These are phyloP conservation scores for Aurantiochytrium sp. DNA, from an alignment of 108 stramenopile genomes.

Conservation along the genomic window DNA sequence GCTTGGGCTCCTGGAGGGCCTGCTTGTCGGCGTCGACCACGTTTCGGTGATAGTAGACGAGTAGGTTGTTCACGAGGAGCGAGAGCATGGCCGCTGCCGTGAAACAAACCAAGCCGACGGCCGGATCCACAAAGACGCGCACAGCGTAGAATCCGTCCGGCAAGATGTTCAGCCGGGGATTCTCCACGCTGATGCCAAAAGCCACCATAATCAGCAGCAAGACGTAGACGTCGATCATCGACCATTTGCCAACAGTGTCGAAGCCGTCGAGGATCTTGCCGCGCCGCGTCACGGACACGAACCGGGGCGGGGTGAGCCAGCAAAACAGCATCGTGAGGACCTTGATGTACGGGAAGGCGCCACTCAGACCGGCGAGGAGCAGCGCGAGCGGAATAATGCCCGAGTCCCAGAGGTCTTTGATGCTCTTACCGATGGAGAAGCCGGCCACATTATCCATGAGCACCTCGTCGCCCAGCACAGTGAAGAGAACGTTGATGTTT, in stretches of 20 bases:
- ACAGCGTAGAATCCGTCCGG: neutral
- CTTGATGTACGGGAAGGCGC: slow-evolving; percentile 17
- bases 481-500: neutral
- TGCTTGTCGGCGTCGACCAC: neutral
- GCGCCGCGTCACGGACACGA: neutral
- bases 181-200: neutral
- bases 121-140: neutral
- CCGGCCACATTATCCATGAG: neutral
- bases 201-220: slow-evolving; percentile 10
- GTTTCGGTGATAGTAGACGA: slow-evolving; percentile 14
- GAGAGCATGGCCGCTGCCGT: slow-evolving; percentile 25
- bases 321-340: neutral
- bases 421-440: neutral
- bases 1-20: neutral
- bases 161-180: neutral
- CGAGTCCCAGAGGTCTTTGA: neutral
- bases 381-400: neutral
- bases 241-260: slow-evolving; percentile 4
- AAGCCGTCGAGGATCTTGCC: neutral
- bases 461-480: neutral
- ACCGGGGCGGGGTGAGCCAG: neutral
- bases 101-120: neutral
- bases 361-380: neutral
- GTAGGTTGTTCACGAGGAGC: neutral
- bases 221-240: slow-evolving; percentile 21